Percentiles rank a stretch among this genome's conserved stretches.
phyloP scores from a whole-genome alignment of 2,329 filamentous ascomycete genomes.

The Colletotrichum spinosum region DNA sequence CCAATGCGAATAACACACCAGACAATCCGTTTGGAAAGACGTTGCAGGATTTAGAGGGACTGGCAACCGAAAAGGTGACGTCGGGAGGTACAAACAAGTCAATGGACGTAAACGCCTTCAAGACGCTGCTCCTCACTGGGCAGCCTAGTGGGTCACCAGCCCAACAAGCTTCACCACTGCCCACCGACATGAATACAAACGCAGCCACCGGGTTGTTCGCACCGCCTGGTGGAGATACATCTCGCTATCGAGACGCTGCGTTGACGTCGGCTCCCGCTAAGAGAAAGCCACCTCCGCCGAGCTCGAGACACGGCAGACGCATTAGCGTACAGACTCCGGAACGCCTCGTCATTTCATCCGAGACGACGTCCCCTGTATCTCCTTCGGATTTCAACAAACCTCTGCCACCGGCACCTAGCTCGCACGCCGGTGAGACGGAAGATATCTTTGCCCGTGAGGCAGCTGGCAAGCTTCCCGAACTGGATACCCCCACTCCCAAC shows the following conservation, averaged over 20 bases:
- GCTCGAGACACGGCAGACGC: conserved; percentile 81
- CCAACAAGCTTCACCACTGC: conserved; percentile 47
- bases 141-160: conserved; percentile 53
- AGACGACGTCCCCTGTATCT: conserved; percentile 43
- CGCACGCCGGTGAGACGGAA: conserved; percentile 59
- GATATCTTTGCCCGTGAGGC: conserved; percentile 66
- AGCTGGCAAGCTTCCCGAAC: conserved; percentile 63
- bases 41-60: conserved; percentile 60
- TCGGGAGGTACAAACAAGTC: conserved; percentile 50
- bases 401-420: conserved; percentile 65
- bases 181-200: background rate
- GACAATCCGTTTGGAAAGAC: conserved; percentile 70
- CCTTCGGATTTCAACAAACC: conserved; percentile 71
- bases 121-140: conserved; percentile 80
- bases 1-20: conserved; percentile 46
- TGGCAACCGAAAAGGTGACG: conserved; percentile 46
- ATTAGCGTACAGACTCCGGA: conserved; percentile 62
- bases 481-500: conserved; percentile 41
- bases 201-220: background rate
- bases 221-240: conserved; percentile 54
- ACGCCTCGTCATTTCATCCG: conserved; percentile 38
- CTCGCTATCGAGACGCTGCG: conserved; percentile 63
- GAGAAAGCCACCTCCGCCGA: conserved; percentile 78
- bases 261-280: conserved; percentile 58
- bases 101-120: conserved; percentile 83